phyloP scores from a whole-genome alignment of 169 alveolate genomes.

The Cryptosporidium parvum region DNA sequence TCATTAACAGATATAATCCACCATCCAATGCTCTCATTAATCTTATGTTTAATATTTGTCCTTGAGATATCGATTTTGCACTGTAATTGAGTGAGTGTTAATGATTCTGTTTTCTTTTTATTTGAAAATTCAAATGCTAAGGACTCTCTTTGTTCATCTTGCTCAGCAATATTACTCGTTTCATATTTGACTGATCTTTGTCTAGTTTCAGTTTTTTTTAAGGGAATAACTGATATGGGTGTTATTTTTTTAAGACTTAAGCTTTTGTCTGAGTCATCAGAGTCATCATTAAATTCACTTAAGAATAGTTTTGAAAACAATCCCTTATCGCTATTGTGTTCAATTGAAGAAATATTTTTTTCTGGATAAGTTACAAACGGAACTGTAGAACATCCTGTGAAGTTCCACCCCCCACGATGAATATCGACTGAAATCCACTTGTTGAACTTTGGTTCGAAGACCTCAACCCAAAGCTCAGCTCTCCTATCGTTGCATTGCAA shows the following conservation, averaged over 20 bases:
- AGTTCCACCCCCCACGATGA: constrained; percentile 75
- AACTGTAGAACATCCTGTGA: constrained; percentile 20
- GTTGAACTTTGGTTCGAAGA: constrained; percentile 43
- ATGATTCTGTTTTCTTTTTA: constrained; percentile 24
- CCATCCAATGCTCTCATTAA: constrained; percentile 66
- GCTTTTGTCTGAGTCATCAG: constrained; percentile 11
- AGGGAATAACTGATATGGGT: constrained; percentile 27
- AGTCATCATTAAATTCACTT: constrained; percentile 14
- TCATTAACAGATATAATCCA: constrained; percentile 59
- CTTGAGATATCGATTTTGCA: constrained; percentile 48
- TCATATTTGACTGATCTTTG: constrained; percentile 1
- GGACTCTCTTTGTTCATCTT: constrained; percentile 49
- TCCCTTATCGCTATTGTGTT: not conserved
- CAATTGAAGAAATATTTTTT: not conserved
- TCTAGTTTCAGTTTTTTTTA: not conserved
- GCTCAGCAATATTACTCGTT: constrained; percentile 41
- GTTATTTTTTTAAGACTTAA: not conserved
- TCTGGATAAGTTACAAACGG: not conserved
- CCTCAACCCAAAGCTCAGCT: constrained; percentile 68
- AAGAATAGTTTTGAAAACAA: constrained; percentile 41
- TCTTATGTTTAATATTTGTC: constrained; percentile 34
- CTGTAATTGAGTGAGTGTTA: constrained; percentile 1
- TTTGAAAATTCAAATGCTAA: constrained; percentile 64
- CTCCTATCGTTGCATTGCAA: constrained; percentile 49
- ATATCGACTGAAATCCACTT: constrained; percentile 70